Conservation (phyloP, 306 rosid genomes). For the Canavalia gladiata region DNA sequence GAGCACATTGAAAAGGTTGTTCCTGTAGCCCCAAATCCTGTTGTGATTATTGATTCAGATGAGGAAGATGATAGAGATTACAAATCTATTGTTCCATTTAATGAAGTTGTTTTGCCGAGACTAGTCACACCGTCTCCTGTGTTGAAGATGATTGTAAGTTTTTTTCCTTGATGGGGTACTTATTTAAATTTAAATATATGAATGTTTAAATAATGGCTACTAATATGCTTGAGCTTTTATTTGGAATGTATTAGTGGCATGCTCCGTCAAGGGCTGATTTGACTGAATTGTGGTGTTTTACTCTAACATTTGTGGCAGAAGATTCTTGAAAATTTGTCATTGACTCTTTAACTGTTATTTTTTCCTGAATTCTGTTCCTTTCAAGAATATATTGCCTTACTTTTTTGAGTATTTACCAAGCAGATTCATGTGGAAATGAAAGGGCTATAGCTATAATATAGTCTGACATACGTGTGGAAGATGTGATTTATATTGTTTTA, state of each 20-base stretch:
- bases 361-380: conserved; percentile 16
- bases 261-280: conserved; percentile 18
- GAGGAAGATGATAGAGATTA: conserved; percentile 68
- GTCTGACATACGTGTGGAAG: neutral
- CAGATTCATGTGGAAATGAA: neutral
- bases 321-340: conserved; percentile 27
- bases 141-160: conserved; percentile 61
- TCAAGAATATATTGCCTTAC: neutral
- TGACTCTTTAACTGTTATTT: conserved; percentile 23
- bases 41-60: conserved; percentile 84
- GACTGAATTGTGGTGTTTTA: conserved; percentile 20
- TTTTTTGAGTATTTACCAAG: neutral
- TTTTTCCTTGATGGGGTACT: conserved; percentile 38
- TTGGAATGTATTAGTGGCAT: conserved; percentile 17
- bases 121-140: conserved; percentile 51
- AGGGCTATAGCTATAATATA: neutral
- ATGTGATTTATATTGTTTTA: neutral
- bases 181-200: neutral
- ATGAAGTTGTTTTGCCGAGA: conserved; percentile 58
- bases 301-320: conserved; percentile 14
- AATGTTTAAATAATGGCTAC: conserved; percentile 1
- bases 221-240: conserved; percentile 37
- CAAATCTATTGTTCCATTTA: conserved; percentile 53
- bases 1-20: conserved; percentile 37
- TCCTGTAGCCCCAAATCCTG: conserved; percentile 42